Percentiles rank a stretch among this genome's conserved stretches.
phyloP scores from a whole-genome alignment of 2,329 filamentous ascomycete genomes.

The Phyllosticta capitalensis region DNA sequence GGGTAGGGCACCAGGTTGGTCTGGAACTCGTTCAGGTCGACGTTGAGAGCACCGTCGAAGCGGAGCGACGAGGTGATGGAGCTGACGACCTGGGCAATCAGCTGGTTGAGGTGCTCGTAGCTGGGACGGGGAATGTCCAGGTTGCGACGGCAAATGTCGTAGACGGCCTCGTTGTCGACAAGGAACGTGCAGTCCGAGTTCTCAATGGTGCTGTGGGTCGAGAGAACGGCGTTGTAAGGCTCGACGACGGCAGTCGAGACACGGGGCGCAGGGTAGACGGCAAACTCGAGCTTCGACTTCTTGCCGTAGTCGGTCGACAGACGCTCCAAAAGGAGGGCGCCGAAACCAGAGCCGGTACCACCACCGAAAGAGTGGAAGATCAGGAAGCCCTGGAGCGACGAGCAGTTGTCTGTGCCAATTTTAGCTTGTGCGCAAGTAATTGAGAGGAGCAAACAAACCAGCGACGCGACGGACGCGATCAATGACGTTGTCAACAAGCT shows the following conservation, averaged over 20 bases:
- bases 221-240: conserved; percentile 99
- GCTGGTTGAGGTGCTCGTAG: conserved; percentile 97
- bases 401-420: conserved; percentile 64
- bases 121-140: conserved; percentile 93
- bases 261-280: conserved; percentile 95
- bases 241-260: conserved; percentile 96
- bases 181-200: conserved; percentile 99
- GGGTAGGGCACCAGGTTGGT: conserved; percentile 99
- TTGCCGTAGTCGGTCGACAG: conserved; percentile 98
- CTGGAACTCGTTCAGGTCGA: conserved; percentile 99
- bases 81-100: conserved; percentile 97
- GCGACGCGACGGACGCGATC: conserved; percentile 97
- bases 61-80: conserved; percentile 97
- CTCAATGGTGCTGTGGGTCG: conserved; percentile 97
- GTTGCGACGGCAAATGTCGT: conserved; percentile 98
- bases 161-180: conserved; percentile 99
- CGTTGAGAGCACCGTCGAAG: conserved; percentile 97
- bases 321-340: conserved; percentile 96
- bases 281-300: conserved; percentile 99
- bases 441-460: conserved; percentile 15
- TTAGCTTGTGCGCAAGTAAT: background rate
- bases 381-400: conserved; percentile 95
- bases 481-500: conserved; percentile 94
- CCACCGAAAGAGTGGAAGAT: conserved; percentile 99
- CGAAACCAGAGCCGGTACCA: conserved; percentile 97